phyloP scores from a whole-genome alignment of 2,329 filamentous ascomycete species.

The Sporothrix brasiliensis region DNA sequence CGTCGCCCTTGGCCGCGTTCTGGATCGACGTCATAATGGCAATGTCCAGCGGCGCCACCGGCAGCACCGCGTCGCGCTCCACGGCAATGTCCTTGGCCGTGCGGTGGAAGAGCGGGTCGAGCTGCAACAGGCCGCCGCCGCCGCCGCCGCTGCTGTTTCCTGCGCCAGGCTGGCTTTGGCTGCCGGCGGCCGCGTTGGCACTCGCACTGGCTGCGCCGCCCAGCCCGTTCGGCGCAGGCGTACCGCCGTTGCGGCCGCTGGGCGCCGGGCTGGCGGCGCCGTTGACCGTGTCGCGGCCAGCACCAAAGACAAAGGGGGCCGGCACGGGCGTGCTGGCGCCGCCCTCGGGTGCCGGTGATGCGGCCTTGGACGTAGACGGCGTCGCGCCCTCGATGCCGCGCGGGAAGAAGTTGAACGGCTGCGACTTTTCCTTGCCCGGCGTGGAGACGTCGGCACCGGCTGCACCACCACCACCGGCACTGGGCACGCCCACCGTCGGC shows the following conservation, averaged over 20 bases:
- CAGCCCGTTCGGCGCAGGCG: conserved; percentile 45
- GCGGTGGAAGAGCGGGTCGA: conserved; percentile 47
- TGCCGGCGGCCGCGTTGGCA: no score
- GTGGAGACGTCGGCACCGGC: conserved; percentile 53
- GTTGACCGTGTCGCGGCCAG: conserved; percentile 50
- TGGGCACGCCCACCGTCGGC: conserved; percentile 45
- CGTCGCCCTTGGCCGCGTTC: conserved; percentile 83
- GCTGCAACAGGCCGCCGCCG: conserved; percentile 20
- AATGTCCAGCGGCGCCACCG: conserved; percentile 79
- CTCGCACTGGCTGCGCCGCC: neutral
- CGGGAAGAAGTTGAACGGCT: conserved; percentile 69
- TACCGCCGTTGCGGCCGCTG: conserved; percentile 56
- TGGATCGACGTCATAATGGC: conserved; percentile 89
- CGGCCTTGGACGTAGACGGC: conserved; percentile 81
- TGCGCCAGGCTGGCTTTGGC: conserved; percentile 20
- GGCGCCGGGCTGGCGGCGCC: conserved; percentile 57
- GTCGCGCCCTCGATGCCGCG: conserved; percentile 64
- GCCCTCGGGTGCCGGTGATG: conserved; percentile 81
- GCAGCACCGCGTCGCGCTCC: conserved; percentile 78
- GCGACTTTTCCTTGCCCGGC: conserved; percentile 64
- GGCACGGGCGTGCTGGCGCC: conserved; percentile 66
- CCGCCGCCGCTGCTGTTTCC: neutral
- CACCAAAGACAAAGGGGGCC: conserved; percentile 59
- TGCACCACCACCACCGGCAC: conserved; percentile 44
- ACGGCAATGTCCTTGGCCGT: conserved; percentile 59